Evolutionary conservation across 2,329 filamentous ascomycete species (phyloP).

Genomic region (Microdochium trichocladiopsis): DNA sequence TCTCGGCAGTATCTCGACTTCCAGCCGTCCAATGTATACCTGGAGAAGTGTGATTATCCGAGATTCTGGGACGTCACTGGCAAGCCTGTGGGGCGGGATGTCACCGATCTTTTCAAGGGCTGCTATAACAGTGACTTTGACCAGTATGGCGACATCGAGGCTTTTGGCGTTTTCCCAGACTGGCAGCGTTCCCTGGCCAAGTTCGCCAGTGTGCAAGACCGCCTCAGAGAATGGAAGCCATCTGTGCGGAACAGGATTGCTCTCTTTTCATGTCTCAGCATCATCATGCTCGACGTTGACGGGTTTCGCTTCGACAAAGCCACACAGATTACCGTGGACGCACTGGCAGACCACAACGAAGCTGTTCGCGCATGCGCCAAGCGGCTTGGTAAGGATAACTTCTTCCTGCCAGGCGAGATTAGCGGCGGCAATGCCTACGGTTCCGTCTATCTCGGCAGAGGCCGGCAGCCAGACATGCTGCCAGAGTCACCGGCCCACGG

Average conservation of each 20-base stretch:
- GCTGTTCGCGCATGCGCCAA: conserved; percentile 50
- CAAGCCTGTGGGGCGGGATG: conserved; percentile 35
- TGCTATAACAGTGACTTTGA: conserved; percentile 60
- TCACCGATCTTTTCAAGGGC: conserved; percentile 38
- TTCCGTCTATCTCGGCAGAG: conserved; percentile 55
- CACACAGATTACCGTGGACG: conserved; percentile 55
- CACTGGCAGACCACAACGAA: conserved; percentile 49
- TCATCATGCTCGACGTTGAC: conserved; percentile 57
- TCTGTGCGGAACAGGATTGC: conserved; percentile 50
- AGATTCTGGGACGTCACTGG: conserved; percentile 57
- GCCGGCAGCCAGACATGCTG: conserved; percentile 44
- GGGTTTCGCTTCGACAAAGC: conserved; percentile 63
- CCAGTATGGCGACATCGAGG: conserved; percentile 55
- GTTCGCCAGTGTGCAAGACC: conserved; percentile 61
- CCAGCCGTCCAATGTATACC: conserved; percentile 41
- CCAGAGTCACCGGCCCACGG: conserved; percentile 38
- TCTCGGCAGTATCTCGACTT: conserved; percentile 52
- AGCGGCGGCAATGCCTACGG: conserved; percentile 55
- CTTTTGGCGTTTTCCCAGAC: conserved; percentile 56
- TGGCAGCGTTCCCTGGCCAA: conserved; percentile 59
- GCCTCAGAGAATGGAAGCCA: conserved; percentile 56
- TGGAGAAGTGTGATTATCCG: conserved; percentile 48
- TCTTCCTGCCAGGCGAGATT: conserved; percentile 58
- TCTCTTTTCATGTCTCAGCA: conserved; percentile 56
- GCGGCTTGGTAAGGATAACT: conserved; percentile 52